Conservation (phyloP, 495 filamentous ascomycete genomes). For the Chaetomium tenue region DNA sequence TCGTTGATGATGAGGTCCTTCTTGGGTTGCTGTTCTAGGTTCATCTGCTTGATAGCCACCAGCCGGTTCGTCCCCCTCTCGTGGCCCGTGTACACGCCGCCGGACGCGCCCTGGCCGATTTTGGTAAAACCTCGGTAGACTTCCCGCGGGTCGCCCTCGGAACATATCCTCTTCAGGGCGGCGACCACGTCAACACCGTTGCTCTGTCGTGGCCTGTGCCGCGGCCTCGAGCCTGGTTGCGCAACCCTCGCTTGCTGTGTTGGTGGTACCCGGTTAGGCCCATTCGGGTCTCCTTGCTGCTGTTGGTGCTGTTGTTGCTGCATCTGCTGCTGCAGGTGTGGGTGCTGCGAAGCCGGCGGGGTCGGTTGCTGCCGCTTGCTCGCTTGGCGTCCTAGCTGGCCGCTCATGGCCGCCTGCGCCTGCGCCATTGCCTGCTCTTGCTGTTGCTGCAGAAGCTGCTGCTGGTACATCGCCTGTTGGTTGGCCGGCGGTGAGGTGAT, state of each 20-base stretch:
- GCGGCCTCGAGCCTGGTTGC: conserved; percentile 59
- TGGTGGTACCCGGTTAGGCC: conserved; percentile 48
- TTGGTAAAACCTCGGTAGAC: conserved; percentile 87
- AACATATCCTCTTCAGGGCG: conserved; percentile 82
- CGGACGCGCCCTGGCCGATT: conserved; percentile 96
- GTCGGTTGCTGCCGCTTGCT: conserved; percentile 62
- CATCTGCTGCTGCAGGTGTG: conserved; percentile 45
- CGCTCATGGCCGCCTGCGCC: conserved; percentile 61
- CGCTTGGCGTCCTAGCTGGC: conserved; percentile 57
- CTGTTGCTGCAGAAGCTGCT: conserved; percentile 62
- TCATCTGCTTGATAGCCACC: conserved; percentile 99
- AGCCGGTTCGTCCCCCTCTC: conserved; percentile 77
- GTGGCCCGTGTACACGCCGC: conserved; percentile 91
- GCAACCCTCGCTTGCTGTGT: conserved; percentile 29
- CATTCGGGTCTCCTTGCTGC: conserved; percentile 49
- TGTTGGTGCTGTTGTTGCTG: conserved; percentile 26
- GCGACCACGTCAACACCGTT: conserved; percentile 76
- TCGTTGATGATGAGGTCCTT: conserved; percentile 99
- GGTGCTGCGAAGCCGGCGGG: conserved; percentile 57
- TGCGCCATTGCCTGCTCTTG: conserved; percentile 76
- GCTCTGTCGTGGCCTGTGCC: conserved; percentile 72
- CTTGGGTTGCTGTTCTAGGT: conserved; percentile 95
- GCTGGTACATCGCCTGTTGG: conserved; percentile 60
- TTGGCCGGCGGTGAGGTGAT: conserved; percentile 34
- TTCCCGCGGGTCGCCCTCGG: conserved; percentile 79